Percentiles rank a stretch among this genome's conserved stretches.
These are phyloP conservation scores for Trichosporon coremiiforme DNA, from an alignment of 1,284 basidiomycete genomes.

Conservation along the genomic window DNA sequence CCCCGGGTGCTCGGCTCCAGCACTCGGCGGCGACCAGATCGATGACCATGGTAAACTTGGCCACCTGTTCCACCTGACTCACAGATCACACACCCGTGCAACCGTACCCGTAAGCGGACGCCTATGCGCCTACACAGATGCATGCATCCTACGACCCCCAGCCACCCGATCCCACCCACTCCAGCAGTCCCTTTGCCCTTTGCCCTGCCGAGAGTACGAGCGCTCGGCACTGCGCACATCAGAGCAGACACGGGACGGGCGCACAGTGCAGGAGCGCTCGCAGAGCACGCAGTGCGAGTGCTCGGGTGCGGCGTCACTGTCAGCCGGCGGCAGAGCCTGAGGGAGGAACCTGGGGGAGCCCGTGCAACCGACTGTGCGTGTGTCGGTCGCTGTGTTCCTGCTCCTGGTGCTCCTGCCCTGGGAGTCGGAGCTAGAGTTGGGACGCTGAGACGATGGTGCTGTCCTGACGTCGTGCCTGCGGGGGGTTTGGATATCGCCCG, in stretches of 20 bases:
- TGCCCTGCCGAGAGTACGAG: constrained; percentile 7
- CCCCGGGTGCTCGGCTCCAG: not conserved
- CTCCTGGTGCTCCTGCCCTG: not conserved
- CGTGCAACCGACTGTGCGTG: not conserved
- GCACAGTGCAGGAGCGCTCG: not conserved
- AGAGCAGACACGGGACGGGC: not conserved
- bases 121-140: not conserved
- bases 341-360: not conserved
- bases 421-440: not conserved
- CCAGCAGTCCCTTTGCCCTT: not conserved
- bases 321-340: not conserved
- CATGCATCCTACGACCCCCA: not conserved
- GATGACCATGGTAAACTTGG: not conserved
- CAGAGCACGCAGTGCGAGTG: not conserved
- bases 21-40: not conserved
- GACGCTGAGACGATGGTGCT: not conserved
- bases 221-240: constrained; percentile 7
- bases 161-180: not conserved
- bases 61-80: not conserved
- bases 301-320: not conserved
- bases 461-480: not conserved
- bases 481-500: not conserved
- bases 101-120: too few relatives aligned
- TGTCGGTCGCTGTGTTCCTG: not conserved
- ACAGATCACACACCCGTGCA: constrained; percentile 6